phyloP scores from a whole-genome alignment of 352 stramenopile species.

The Plasmopara viticola region DNA sequence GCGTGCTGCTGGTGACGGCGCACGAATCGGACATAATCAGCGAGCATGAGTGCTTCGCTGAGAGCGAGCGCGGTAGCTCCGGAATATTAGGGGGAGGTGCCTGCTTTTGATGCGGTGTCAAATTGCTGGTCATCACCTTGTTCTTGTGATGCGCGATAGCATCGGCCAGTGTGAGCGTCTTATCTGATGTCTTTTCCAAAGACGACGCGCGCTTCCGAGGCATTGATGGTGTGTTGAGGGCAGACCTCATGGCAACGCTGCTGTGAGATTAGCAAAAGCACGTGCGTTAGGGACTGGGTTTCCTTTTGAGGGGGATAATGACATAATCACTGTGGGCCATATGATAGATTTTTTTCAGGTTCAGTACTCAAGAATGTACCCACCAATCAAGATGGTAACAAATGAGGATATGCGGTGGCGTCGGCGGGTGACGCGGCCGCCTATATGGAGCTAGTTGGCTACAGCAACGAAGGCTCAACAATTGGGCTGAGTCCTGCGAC shows the following conservation, averaged over 20 bases:
- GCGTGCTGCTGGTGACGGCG: conserved; percentile 3
- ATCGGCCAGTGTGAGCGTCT: conserved; percentile 18
- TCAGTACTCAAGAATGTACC: not conserved
- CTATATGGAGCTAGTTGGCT: conserved; percentile 44
- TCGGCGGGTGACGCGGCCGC: conserved; percentile 25
- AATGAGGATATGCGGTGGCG: conserved; percentile 15
- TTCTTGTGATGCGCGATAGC: conserved; percentile 17
- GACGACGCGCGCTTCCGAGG: conserved; percentile 19
- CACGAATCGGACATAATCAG: conserved; percentile 8
- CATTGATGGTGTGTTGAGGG: conserved; percentile 2
- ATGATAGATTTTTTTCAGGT: not conserved
- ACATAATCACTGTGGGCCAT: too few species aligned
- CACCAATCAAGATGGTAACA: not conserved
- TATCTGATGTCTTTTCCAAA: conserved; percentile 8
- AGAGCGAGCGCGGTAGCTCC: conserved; percentile 5
- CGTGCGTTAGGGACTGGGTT: not conserved
- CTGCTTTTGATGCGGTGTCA: conserved; percentile 4
- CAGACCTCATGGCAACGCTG: conserved; percentile 1
- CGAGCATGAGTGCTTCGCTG: conserved; percentile 4
- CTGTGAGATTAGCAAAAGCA: not conserved
- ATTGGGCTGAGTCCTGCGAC: conserved; percentile 42
- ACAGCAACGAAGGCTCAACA: conserved; percentile 48
- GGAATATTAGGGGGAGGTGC: not conserved
- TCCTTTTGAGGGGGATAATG: too few species aligned
- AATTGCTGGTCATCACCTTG: not conserved